These are phyloP conservation scores for Pythium periplocum DNA, from an alignment of 352 stramenopile species.

Conservation along the genomic window DNA sequence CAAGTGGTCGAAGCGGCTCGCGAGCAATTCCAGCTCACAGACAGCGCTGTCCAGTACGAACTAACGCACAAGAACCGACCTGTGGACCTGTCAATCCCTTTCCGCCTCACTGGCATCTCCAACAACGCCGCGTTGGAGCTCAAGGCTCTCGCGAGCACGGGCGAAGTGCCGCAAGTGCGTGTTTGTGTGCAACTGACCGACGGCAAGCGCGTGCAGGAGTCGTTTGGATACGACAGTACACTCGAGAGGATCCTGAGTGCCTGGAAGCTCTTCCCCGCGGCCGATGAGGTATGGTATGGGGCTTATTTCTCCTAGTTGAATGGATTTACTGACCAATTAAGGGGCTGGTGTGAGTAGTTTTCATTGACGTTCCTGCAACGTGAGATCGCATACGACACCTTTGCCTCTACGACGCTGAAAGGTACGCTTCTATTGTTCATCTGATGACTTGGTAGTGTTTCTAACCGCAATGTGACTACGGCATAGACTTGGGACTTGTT, in stretches of 20 bases:
- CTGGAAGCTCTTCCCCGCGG: constrained; percentile 44
- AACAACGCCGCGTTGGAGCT: constrained; percentile 80
- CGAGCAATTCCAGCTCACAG: constrained; percentile 39
- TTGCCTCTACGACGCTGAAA: constrained; percentile 60
- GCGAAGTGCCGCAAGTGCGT: constrained; percentile 46
- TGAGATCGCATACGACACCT: constrained; percentile 47
- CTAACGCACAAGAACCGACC: constrained; percentile 57
- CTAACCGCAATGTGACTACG: too few relatives aligned
- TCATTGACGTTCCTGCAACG: constrained; percentile 74
- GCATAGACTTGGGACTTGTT: constrained; percentile 67
- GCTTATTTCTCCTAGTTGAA: neutral
- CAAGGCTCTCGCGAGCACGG: constrained; percentile 21
- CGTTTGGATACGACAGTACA: constrained; percentile 47
- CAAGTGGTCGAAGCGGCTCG: constrained; percentile 64
- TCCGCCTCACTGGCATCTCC: constrained; percentile 80
- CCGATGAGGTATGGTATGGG: constrained; percentile 22
- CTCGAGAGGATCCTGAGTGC: constrained; percentile 52
- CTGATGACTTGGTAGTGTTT: constrained; percentile 2
- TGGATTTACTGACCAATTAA: neutral
- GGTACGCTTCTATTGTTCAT: constrained; percentile 20
- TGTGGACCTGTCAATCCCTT: constrained; percentile 79
- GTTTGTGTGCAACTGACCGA: constrained; percentile 77
- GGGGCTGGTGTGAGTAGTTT: constrained; percentile 31
- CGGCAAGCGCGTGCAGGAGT: constrained; percentile 67
- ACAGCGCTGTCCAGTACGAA: constrained; percentile 37